A percentile compares a stretch with the other conserved stretches of the same genome.
These are phyloP conservation scores for Pseudozyma pruni DNA, from an alignment of 1,284 basidiomycete genomes.

Conservation along the genomic window DNA sequence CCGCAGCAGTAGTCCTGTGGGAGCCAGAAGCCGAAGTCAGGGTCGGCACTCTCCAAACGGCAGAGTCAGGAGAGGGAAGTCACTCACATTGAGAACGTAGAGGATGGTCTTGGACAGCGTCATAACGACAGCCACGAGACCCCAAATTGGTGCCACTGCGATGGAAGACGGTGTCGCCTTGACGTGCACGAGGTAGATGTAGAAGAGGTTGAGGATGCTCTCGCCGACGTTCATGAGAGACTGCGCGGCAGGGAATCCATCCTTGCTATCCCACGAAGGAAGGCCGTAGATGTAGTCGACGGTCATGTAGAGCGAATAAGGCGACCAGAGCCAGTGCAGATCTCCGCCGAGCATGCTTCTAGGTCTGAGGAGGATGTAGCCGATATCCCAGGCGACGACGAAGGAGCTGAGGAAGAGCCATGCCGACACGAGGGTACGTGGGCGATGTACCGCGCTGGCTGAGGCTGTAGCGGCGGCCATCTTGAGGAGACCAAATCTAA, in stretches of 20 bases:
- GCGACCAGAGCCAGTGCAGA: conserved; percentile 45
- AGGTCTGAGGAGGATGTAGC: conserved; percentile 55
- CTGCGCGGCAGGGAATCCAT: conserved; percentile 89
- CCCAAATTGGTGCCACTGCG: conserved; percentile 75
- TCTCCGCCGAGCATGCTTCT: conserved; percentile 70
- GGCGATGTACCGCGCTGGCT: conserved; percentile 29
- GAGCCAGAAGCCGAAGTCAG: background rate
- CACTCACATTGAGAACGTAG: conserved; percentile 68
- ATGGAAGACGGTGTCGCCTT: conserved; percentile 69
- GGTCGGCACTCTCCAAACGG: background rate
- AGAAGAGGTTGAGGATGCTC: conserved; percentile 76
- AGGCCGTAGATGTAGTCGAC: conserved; percentile 82
- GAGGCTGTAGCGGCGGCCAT: conserved; percentile 26
- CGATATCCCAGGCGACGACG: conserved; percentile 54
- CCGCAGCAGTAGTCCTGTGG: conserved; percentile 68
- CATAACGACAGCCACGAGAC: conserved; percentile 78
- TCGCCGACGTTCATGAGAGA: conserved; percentile 83
- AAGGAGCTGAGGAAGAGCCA: conserved; percentile 47
- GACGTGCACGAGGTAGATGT: conserved; percentile 79
- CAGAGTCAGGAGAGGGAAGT: background rate
- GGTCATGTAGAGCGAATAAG: conserved; percentile 74
- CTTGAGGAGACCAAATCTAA: background rate
- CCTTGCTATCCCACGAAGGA: conserved; percentile 73
- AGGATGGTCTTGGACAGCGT: conserved; percentile 85
- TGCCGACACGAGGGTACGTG: conserved; percentile 29